Evolutionary conservation across 352 stramenopile genomes (phyloP).

Genomic region (Phytopythium sindhum): DNA sequence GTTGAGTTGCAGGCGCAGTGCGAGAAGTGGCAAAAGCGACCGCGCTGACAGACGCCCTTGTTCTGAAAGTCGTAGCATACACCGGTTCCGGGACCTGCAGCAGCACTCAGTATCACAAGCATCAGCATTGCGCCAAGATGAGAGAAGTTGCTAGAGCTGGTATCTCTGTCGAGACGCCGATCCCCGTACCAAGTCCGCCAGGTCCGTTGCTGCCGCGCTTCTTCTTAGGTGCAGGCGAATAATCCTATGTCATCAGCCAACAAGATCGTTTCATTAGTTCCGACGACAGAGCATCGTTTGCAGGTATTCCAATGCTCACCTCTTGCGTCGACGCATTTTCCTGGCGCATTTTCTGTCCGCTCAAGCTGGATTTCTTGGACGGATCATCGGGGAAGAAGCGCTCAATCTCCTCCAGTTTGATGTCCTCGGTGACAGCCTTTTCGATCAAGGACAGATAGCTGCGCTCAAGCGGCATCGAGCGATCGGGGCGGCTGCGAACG

Average conservation of each 20-base stretch:
- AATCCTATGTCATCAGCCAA: conserved; percentile 35
- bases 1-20: conserved; percentile 87
- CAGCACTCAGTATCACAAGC: background rate
- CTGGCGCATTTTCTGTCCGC: conserved; percentile 33
- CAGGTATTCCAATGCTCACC: conserved; percentile 16
- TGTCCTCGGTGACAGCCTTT: conserved; percentile 70
- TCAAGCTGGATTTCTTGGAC: conserved; percentile 44
- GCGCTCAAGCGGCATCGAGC: conserved; percentile 62
- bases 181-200: conserved; percentile 12
- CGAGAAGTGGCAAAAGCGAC: conserved; percentile 83
- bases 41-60: conserved; percentile 82
- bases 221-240: conserved; percentile 55
- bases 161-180: background rate
- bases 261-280: background rate
- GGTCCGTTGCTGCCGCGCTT: conserved; percentile 39
- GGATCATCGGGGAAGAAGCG: conserved; percentile 68
- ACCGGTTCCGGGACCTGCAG: conserved; percentile 51
- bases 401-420: conserved; percentile 81
- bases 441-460: conserved; percentile 56
- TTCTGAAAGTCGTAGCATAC: conserved; percentile 90
- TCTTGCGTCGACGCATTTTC: conserved; percentile 34
- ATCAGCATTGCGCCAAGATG: background rate
- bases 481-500: conserved; percentile 59
- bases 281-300: background rate
- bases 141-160: background rate